These are phyloP conservation scores for Metarhizium humberi DNA, from an alignment of 2,329 filamentous ascomycete species.

Conservation along the genomic window DNA sequence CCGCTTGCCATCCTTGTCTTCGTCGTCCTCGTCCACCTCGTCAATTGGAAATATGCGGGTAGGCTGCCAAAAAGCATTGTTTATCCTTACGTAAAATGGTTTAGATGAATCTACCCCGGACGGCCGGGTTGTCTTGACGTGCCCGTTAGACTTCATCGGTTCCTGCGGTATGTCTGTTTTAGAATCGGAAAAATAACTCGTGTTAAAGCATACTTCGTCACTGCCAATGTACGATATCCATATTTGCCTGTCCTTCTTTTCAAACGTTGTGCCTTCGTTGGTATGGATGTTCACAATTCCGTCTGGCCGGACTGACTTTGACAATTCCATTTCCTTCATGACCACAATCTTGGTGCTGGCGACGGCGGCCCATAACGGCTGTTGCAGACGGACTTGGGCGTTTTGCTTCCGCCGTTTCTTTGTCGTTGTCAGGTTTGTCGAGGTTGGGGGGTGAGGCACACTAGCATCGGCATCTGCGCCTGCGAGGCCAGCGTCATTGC, in stretches of 20 bases:
- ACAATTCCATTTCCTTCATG: constrained; percentile 83
- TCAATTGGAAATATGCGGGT: constrained; percentile 54
- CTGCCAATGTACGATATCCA: constrained; percentile 75
- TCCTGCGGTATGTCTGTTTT: constrained; percentile 21
- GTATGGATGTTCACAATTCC: constrained; percentile 68
- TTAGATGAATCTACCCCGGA: constrained; percentile 57
- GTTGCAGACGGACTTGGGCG: constrained; percentile 79
- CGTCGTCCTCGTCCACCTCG: constrained; percentile 12
- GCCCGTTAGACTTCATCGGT: constrained; percentile 16
- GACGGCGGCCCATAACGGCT: constrained; percentile 88
- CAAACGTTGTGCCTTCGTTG: constrained; percentile 66
- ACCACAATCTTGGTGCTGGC: constrained; percentile 96
- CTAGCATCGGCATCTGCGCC: constrained; percentile 42
- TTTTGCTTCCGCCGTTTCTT: constrained; percentile 89
- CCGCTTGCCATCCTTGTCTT: constrained; percentile 21
- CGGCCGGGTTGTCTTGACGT: constrained; percentile 20
- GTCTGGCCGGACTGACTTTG: constrained; percentile 59
- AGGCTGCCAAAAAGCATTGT: constrained; percentile 72
- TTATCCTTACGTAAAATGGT: constrained; percentile 71
- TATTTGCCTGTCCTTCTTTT: constrained; percentile 60
- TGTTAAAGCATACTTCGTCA: constrained; percentile 69
- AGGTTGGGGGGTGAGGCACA: constrained; percentile 14
- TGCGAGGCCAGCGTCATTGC: constrained; percentile 31
- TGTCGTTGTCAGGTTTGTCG: constrained; percentile 33
- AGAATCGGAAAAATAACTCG: constrained; percentile 50